Percentiles rank a stretch among this genome's conserved stretches.
phyloP scores from a whole-genome alignment of 352 stramenopile genomes.

The Phytophthora idaei region DNA sequence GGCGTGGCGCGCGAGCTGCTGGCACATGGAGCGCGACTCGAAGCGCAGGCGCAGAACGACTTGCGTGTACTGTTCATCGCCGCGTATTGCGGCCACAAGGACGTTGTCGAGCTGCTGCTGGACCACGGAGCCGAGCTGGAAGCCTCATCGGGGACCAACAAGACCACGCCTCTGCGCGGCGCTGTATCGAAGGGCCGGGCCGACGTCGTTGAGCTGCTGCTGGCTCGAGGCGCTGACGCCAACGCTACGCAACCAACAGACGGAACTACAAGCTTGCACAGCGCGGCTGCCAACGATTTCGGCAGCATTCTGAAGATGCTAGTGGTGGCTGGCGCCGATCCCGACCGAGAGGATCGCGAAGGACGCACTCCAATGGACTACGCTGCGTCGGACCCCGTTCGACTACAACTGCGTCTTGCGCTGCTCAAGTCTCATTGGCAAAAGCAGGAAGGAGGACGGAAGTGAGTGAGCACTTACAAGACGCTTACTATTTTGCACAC shows the following conservation, averaged over 20 bases:
- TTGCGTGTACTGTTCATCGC: conserved; percentile 57
- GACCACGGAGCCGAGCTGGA: conserved; percentile 48
- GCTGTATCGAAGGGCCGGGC: conserved; percentile 46
- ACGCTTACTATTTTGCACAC: conserved; percentile 24
- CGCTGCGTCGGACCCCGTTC: conserved; percentile 46
- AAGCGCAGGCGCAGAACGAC: conserved; percentile 48
- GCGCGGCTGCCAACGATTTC: conserved; percentile 49
- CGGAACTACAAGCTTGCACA: conserved; percentile 56
- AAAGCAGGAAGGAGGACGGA: conserved; percentile 31
- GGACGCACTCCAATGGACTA: conserved; percentile 50
- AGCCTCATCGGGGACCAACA: conserved; percentile 46
- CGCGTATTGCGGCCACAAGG: conserved; percentile 53
- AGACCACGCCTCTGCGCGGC: conserved; percentile 52
- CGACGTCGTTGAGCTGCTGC: conserved; percentile 47
- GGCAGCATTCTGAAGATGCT: conserved; percentile 47
- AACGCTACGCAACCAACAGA: conserved; percentile 50
- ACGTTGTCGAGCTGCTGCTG: conserved; percentile 48
- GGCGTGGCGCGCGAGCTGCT: conserved; percentile 50
- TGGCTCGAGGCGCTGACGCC: conserved; percentile 42
- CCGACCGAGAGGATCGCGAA: conserved; percentile 43
- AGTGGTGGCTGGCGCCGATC: conserved; percentile 40
- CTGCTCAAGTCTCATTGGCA: conserved; percentile 65
- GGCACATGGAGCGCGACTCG: conserved; percentile 46
- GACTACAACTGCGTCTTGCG: conserved; percentile 53
- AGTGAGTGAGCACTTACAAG: conserved; percentile 4